Evolutionary conservation across 352 stramenopile genomes (phyloP), one percentile per base, ranked within the genome.

Genomic region (Globisporangium takayamanum): DNA sequence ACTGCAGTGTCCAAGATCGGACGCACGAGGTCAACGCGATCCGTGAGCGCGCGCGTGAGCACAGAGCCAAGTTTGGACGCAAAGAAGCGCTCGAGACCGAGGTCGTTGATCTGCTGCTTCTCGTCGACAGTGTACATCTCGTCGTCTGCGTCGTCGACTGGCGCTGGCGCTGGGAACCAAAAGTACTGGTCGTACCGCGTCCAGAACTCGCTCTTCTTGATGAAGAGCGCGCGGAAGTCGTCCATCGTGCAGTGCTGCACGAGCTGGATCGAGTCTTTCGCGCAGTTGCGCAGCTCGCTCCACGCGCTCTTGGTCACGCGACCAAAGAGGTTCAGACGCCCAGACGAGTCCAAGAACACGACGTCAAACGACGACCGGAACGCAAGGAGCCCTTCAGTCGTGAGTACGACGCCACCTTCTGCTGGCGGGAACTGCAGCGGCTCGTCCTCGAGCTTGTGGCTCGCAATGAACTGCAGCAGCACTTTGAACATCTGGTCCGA

Each of bases 401-500:
- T 93, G 18, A 91, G 59, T 48, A 78, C 62, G 0, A 93, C 85
- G 10, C 69, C 81, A 14, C 59, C 75, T 12, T 84, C 74, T 0
- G 48, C 55, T 8, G 81, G 79, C 47, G 80, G 72, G 53, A 93
- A 91, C 57, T 84, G 68, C 28, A 95, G 55, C 6, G 85, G 69
- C 50, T 89, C 76, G 11, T 76, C 76, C 42, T 84, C 69, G 4
- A 92, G 66, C 28, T 89, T 72, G 63, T 92, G 78, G 26, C 73
- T 72, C 0, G 77, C 76, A 18, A 95, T 68, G 59, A 92, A 95
- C 64, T 95, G 83, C 51, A 95, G 57, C 33, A 92, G 58, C 15
- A 95, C 80, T 56, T 93, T 93, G 47, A 95, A 78, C 81, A 95
- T 93, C 59, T 91, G 71, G 28, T 93, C 83, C 7, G 79, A 87